Base-by-base conservation (phyloP, 345 rosid species). In the Schrenkiella parvula region DNA sequence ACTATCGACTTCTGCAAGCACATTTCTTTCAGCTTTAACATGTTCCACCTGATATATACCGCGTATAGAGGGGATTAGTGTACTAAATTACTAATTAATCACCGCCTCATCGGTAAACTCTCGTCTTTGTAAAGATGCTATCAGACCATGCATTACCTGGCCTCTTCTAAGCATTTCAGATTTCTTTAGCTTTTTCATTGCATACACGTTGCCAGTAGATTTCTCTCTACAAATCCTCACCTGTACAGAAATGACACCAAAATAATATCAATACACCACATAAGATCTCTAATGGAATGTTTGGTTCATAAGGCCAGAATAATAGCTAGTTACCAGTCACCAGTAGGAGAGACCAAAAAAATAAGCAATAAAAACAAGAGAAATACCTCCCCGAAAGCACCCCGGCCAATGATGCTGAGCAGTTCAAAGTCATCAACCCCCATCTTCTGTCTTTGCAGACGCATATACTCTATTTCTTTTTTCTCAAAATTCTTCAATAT, bases 1-100 rank as follows among this genome's bases (percentile, higher is more conserved):
- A 81, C 91, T 87, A 74, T 84, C 91, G 44, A 87, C 88, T 80
- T 87, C 91, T 28, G 91, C 88, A 77, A 87, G 88, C 66, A 87
- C 82, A 79, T 87, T 84, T 73, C 91, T 81, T 80, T 87, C 91
- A 38, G 91, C 88, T 68, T 73, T 84, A 42, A 87, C 88, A 87
- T 87, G 91, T 78, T 87, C 88, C 48, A 87, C 88, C 91, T 87
- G 75, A 66, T 42, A 28, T 50, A 53, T 31, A 50, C 41, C 41
- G n/a, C 32, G 38, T 11, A 14, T 7, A 63, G 23, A 63, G 35
- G 29, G 35, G 31, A 17, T 63, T 11, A 63, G 50, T 14, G 60
- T 35, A 23, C 21, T n/a, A 4, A 41, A 17, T 19, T 5, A 43
- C 51, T 22, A 53, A 26, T 23, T 29, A 46, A 37, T 54, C 21